Evolutionary conservation across 306 rosid species (phyloP).

Genomic region (Corylus americana): DNA sequence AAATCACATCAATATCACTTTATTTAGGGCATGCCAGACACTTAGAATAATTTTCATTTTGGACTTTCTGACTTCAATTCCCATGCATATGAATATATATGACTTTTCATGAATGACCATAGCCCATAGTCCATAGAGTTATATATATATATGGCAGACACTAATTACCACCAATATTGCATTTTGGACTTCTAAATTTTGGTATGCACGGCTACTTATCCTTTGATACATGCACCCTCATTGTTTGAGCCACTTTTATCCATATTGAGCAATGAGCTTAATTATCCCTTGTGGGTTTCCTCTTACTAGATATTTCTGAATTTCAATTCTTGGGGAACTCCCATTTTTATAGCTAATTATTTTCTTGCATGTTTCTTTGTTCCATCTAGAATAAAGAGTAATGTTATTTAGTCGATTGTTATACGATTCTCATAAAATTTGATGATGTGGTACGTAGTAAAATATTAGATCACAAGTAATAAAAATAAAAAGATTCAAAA

Average conservation of each 20-base stretch:
- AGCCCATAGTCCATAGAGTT: not conserved
- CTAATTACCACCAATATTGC: not conserved
- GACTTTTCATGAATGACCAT: not conserved
- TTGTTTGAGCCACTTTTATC: too few species aligned
- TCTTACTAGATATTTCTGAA: not conserved
- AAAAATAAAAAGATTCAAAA: too few species aligned
- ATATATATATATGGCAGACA: too few species aligned
- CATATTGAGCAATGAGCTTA: too few species aligned
- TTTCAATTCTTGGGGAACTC: constrained; percentile 9
- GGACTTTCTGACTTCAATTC: not conserved
- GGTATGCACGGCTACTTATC: too few species aligned
- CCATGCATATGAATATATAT: not conserved
- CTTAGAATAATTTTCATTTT: not conserved
- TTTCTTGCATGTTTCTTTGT: not conserved
- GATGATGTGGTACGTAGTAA: too few species aligned
- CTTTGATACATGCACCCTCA: too few species aligned
- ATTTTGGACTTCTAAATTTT: not conserved
- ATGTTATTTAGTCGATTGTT: too few species aligned
- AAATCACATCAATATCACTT: not conserved
- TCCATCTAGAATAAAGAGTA: not conserved
- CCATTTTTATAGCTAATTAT: not conserved
- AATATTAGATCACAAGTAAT: too few species aligned
- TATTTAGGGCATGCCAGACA: not conserved
- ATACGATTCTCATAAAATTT: too few species aligned
- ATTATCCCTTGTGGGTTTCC: not conserved